Base-by-base conservation (phyloP, 2,329 filamentous ascomycete species). In the Hymenoscyphus scutula region DNA sequence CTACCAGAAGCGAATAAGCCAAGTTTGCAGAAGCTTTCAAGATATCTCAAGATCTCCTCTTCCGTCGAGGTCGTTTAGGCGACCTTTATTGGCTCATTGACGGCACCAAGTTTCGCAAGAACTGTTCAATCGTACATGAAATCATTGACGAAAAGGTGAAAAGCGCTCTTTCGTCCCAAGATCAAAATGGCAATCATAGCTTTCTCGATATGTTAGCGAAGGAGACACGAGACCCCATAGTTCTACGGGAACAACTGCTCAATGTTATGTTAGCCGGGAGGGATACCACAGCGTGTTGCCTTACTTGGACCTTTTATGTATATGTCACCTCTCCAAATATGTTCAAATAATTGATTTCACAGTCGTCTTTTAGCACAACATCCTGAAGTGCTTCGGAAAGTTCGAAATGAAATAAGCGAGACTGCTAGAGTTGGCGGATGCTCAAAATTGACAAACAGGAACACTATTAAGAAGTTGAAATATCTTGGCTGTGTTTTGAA, bases 191-290 rank as follows among this genome's bases (percentile, higher is more conserved):
- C 2, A 56, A 15, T 19, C 38, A 53, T 13, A 56, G 25, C 13
- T 34, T 56, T 23, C 25, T 34, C 8, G 53, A 56, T 56, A 10
- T 10, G 1, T 29, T 56, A 2, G 17, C 34, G 7, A 30, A 56
- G 19, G n/a, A 56, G 19, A 34, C 25, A 17, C 11, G 25, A 15
- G 53, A 56, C 34, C 2, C 25, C 11, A 56, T 34, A n/a, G 15
- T 30, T 10, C 15, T 56, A 13, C 25, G 53, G 3, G 29, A 34
- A 19, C 53, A 56, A n/a, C 19, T 68, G 5, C 62, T 74, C 10
- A 69, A 67, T 37, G 71, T 77, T 23, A 68, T 78, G 30, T 62
- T 77, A 25, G 76, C 76, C 5, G 76, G 75, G 2, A 64, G 60
- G 51, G 68, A 64, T 11, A 60, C 58, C 3, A 60, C 58, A 27